Evolutionary conservation across 1,284 basidiomycete species (phyloP).

Genomic region (Mrakiaceae sp.): DNA sequence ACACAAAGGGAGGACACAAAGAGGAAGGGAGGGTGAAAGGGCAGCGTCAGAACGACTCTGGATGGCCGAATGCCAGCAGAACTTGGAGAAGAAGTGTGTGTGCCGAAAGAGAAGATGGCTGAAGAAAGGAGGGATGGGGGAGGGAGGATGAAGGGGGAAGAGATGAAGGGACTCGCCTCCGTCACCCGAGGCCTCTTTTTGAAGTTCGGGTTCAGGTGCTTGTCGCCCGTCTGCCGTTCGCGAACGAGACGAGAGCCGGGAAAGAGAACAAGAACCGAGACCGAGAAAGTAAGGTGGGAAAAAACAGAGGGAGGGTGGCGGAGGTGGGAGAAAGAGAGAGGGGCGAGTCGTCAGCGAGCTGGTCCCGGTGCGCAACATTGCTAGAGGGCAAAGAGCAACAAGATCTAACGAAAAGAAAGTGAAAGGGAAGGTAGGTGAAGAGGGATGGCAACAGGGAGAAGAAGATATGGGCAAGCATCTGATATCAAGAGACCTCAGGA

Average conservation of each 20-base stretch:
- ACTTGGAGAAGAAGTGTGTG: slow-evolving; percentile 8
- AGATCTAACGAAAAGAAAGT: too few species aligned
- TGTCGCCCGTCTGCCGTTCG: slow-evolving; percentile 66
- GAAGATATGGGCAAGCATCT: too few species aligned
- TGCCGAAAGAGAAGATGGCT: too few species aligned
- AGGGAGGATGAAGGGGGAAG: slow-evolving; percentile 27
- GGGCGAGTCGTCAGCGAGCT: slow-evolving; percentile 2
- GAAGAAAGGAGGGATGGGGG: slow-evolving; percentile 21
- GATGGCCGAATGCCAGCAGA: background rate
- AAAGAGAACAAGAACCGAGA: slow-evolving; percentile 1
- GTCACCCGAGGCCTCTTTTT: slow-evolving; percentile 88
- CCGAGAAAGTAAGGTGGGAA: slow-evolving; percentile 30
- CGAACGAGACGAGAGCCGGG: slow-evolving; percentile 14
- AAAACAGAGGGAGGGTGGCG: slow-evolving; percentile 21
- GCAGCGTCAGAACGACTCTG: background rate
- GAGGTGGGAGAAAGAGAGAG: slow-evolving; percentile 11
- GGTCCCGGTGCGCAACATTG: background rate
- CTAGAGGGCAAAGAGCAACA: too few species aligned
- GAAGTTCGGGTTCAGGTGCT: slow-evolving; percentile 81
- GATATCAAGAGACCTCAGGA: too few species aligned
- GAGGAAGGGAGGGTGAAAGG: slow-evolving; percentile 4
- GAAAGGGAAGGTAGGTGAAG: too few species aligned
- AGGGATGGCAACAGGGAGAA: too few species aligned
- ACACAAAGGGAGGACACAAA: slow-evolving; percentile 4
- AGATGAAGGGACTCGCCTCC: slow-evolving; percentile 56